phyloP scores from a whole-genome alignment of 495 filamentous ascomycete genomes.

The Neurospora sp. region DNA sequence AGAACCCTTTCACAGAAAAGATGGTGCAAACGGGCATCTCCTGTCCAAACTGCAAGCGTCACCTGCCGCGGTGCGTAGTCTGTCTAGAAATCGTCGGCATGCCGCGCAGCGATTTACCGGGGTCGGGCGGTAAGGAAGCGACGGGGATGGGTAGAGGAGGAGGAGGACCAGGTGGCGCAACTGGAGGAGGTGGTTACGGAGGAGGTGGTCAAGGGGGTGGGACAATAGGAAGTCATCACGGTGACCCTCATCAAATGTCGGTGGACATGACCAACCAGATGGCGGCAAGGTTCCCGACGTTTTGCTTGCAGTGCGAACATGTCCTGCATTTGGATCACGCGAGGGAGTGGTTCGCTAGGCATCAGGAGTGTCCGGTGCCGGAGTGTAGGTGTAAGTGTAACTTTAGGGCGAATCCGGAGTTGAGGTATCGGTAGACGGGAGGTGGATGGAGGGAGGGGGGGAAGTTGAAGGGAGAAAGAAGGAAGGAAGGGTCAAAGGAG shows the following conservation, averaged over 20 bases:
- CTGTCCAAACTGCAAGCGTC: slow-evolving; percentile 78
- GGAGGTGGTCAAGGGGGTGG: slow-evolving; percentile 28
- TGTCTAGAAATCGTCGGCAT: slow-evolving; percentile 80
- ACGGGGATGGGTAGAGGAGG: background rate
- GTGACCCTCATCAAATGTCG: slow-evolving; percentile 43
- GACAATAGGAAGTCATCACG: slow-evolving; percentile 39
- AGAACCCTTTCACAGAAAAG: slow-evolving; percentile 35
- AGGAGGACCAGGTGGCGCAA: background rate
- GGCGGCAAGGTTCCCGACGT: slow-evolving; percentile 52
- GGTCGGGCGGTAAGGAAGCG: background rate
- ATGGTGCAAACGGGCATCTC: slow-evolving; percentile 45
- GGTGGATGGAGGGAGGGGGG: background rate
- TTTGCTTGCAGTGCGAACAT: slow-evolving; percentile 85
- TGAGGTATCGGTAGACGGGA: slow-evolving; percentile 29
- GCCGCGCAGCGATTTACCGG: slow-evolving; percentile 37
- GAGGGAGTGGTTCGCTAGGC: slow-evolving; percentile 71
- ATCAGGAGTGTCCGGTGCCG: slow-evolving; percentile 76
- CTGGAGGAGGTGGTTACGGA: background rate
- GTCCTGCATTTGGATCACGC: slow-evolving; percentile 85
- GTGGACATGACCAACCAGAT: slow-evolving; percentile 39
- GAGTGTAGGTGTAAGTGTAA: slow-evolving; percentile 83
- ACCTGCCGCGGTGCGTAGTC: slow-evolving; percentile 81
- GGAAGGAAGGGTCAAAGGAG: background rate
- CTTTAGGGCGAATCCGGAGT: slow-evolving; percentile 36
- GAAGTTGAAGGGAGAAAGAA: background rate